These are phyloP conservation scores for Tagetes patula DNA, from an alignment of 129 eudicot genomes.

Conservation along the genomic window DNA sequence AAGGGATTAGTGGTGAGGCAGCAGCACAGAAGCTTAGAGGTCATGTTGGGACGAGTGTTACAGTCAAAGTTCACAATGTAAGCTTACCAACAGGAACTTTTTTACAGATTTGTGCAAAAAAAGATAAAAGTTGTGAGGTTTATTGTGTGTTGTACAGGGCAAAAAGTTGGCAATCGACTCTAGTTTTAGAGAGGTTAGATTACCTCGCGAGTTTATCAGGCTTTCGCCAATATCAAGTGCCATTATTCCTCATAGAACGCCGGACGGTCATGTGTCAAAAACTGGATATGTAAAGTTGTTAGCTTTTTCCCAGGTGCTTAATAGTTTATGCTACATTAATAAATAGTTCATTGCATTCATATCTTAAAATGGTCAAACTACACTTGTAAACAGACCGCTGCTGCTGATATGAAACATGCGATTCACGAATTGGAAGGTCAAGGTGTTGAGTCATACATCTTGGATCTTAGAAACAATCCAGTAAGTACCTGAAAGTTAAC, in stretches of 20 bases:
- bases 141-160: slow-evolving; percentile 47
- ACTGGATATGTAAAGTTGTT: slow-evolving; percentile 87
- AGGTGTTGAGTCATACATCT: slow-evolving; percentile 87
- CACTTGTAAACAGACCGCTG: slow-evolving; percentile 70
- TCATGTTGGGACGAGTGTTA: slow-evolving; percentile 86
- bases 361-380: slow-evolving; percentile 13
- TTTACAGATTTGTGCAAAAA: slow-evolving; percentile 7
- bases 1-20: slow-evolving; percentile 83
- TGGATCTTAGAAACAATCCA: slow-evolving; percentile 93
- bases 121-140: background rate
- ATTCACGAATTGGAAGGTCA: slow-evolving; percentile 72
- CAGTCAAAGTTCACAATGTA: slow-evolving; percentile 79
- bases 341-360: background rate
- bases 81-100: background rate
- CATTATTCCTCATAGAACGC: slow-evolving; percentile 74
- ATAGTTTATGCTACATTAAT: background rate
- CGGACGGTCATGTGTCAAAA: slow-evolving; percentile 77
- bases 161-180: slow-evolving; percentile 48
- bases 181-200: slow-evolving; percentile 69
- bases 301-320: slow-evolving; percentile 85
- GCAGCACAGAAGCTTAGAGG: slow-evolving; percentile 98
- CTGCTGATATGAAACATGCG: slow-evolving; percentile 83
- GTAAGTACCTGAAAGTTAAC: slow-evolving; percentile 44
- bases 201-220: slow-evolving; percentile 81
- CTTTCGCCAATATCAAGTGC: slow-evolving; percentile 93